phyloP scores from a whole-genome alignment of 108 stramenopile genomes.

The Fragilaria crotonensis region DNA sequence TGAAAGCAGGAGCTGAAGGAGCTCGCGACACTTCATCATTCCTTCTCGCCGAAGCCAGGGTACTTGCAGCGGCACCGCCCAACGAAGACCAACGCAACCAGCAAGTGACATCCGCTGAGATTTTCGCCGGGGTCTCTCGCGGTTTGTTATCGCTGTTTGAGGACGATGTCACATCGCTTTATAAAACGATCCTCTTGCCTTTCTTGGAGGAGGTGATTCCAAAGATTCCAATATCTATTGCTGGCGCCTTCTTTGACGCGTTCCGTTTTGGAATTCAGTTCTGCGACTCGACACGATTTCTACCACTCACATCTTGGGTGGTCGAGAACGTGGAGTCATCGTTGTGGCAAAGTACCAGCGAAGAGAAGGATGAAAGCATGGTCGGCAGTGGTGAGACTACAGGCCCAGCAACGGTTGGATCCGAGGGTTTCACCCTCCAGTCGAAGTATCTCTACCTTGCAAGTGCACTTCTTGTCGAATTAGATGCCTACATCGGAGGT shows the following conservation, averaged over 20 bases:
- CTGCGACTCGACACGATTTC: conserved; percentile 44
- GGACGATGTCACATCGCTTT: conserved; percentile 26
- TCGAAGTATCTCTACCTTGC: conserved; percentile 79
- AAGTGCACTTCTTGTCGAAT: conserved; percentile 69
- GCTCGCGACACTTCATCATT: conserved; percentile 20
- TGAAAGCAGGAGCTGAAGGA: conserved; percentile 30
- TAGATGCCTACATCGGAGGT: conserved; percentile 38
- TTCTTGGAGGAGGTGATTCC: conserved; percentile 71
- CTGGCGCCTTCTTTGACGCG: conserved; percentile 69
- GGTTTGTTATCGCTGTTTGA: conserved; percentile 35
- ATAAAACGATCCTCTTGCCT: conserved; percentile 58
- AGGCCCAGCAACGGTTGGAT: conserved; percentile 10
- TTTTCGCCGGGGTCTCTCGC: conserved; percentile 69
- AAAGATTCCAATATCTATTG: conserved; percentile 60
- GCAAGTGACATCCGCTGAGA: conserved; percentile 76
- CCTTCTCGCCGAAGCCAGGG: conserved; percentile 51
- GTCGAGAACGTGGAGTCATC: conserved; percentile 52
- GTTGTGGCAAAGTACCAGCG: conserved; percentile 53
- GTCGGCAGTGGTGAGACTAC: conserved; percentile 2
- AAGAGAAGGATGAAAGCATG: conserved; percentile 8
- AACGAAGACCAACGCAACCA: conserved; percentile 86
- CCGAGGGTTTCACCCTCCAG: conserved; percentile 76
- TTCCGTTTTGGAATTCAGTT: conserved; percentile 66
- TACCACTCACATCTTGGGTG: conserved; percentile 49
- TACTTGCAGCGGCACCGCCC: conserved; percentile 68